phyloP scores from a whole-genome alignment of 176 grass and related monocot species.

The Chloris gayana region DNA sequence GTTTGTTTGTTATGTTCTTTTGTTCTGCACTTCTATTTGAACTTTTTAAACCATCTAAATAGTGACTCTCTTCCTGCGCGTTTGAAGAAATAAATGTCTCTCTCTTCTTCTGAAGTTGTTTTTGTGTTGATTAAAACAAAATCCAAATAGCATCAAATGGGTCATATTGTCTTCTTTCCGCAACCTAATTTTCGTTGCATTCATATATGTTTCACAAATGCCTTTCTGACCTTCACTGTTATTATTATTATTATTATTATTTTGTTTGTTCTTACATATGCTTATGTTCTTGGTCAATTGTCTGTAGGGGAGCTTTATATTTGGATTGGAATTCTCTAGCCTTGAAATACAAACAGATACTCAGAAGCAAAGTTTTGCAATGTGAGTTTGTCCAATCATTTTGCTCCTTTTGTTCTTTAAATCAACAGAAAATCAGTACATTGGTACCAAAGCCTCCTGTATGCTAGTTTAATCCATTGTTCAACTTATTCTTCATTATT shows the following conservation, averaged over 20 bases:
- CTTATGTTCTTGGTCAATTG: slow-evolving; percentile 44
- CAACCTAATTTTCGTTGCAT: slow-evolving; percentile 19
- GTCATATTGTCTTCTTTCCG: slow-evolving; percentile 1
- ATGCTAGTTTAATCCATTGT: slow-evolving; percentile 39
- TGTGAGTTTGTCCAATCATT: slow-evolving; percentile 54
- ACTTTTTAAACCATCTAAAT: neutral
- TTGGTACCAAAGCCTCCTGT: slow-evolving; percentile 48
- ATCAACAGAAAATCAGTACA: slow-evolving; percentile 18
- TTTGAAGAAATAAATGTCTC: slow-evolving; percentile 1
- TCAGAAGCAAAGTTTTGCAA: slow-evolving; percentile 71
- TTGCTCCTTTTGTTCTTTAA: slow-evolving; percentile 33
- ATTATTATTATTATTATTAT: slow-evolving; percentile 22
- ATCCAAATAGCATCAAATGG: slow-evolving; percentile 2
- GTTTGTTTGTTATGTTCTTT: neutral
- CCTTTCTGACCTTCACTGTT: slow-evolving; percentile 15
- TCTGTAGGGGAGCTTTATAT: slow-evolving; percentile 73
- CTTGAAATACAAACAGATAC: slow-evolving; percentile 86
- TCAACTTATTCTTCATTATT: slow-evolving; percentile 22
- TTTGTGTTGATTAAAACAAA: slow-evolving; percentile 1
- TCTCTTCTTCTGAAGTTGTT: neutral
- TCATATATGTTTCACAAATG: slow-evolving; percentile 3
- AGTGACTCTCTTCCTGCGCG: neutral
- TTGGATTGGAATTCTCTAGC: slow-evolving; percentile 84
- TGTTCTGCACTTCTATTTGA: neutral
- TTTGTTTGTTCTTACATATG: slow-evolving; percentile 34